Conservation (phyloP, 768 basidiomycete genomes). For the Sporobolomyces phaffii region DNA sequence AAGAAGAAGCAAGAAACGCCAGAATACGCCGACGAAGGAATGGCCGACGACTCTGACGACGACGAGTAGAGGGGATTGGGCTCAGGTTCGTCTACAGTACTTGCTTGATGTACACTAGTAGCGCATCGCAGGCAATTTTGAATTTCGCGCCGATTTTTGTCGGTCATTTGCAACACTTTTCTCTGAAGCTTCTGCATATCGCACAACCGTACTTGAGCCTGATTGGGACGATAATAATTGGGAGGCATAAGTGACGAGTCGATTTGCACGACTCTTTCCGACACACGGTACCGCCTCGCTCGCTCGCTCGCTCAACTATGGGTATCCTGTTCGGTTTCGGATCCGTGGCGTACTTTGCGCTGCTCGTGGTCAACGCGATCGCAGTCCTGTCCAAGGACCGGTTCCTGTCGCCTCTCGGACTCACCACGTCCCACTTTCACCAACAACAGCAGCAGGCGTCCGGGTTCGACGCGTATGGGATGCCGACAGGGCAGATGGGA, state of each 20-base stretch:
- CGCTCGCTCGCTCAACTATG: not conserved
- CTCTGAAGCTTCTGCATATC: too few relatives aligned
- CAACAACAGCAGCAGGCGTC: conserved; percentile 9
- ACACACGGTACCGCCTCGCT: too few relatives aligned
- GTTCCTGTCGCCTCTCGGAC: conserved; percentile 60
- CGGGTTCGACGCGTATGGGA: conserved; percentile 17
- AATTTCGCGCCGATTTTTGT: too few relatives aligned
- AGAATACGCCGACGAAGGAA: not conserved
- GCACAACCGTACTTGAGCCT: too few relatives aligned
- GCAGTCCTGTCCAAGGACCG: conserved; percentile 93
- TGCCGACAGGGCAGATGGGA: not conserved
- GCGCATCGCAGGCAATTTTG: too few relatives aligned
- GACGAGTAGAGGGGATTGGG: not conserved
- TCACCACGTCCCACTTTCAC: conserved; percentile 9
- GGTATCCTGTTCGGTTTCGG: conserved; percentile 46
- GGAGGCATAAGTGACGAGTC: not conserved
- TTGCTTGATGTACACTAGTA: not conserved
- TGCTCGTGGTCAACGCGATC: conserved; percentile 88
- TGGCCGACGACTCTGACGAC: not conserved
- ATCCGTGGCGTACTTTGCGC: conserved; percentile 67
- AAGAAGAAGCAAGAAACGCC: not conserved
- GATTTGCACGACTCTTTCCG: not conserved
- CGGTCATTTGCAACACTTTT: too few relatives aligned
- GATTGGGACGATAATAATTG: too few relatives aligned
- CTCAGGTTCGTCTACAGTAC: not conserved